Base-by-base conservation (phyloP, 345 rosid species). In the rapeseed (Brassica napus) region DNA sequence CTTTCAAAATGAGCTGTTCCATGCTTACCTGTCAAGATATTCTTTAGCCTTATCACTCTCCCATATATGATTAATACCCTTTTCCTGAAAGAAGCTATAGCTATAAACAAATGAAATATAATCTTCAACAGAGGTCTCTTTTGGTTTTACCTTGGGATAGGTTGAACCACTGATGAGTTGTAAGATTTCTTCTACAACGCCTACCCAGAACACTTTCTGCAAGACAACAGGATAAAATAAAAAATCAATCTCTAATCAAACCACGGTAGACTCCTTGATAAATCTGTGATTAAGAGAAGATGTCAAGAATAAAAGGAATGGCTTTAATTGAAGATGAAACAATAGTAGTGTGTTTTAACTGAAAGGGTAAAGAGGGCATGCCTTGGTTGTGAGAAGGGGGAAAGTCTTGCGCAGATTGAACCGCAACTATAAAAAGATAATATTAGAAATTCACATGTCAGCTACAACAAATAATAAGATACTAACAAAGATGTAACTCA, bases 351-450 rank as follows among this genome's bases (percentile, higher is more conserved):
- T 5, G 55, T 47, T 14, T 47, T 47, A 47, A 47, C 16, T 2
- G 12, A 1, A 2, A 4, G 18, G 4, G 44, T 49, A 64, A 31
- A 30, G 34, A 55, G 80, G 24, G 30, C 85, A 73, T 83, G 76
- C 98, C 98, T 91, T 94, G 4, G 94, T 92, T 65, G 94, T 92
- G 23, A 94, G 89, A 69, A 92, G 89, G 0, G 98, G 98, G 85
- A 94, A 94, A 68, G 86, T 88, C 72, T 75, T 91, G 47, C 97
- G 97, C 77, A 94, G 81, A 78, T 94, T 94, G 81, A 89, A 91
- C 35, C 90, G 86, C 89, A 94, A 49, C 55, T 14, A 4, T n/a
- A 49, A 49, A 49, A 49, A 14, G 15, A 49, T n/a, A 49, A 42
- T 10, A 47, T 47, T 0, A 47, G 16, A 49, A 49, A 12, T 49